Evolutionary conservation across 2,329 filamentous ascomycete species (phyloP).

Genomic region (Septoria petroselini): DNA sequence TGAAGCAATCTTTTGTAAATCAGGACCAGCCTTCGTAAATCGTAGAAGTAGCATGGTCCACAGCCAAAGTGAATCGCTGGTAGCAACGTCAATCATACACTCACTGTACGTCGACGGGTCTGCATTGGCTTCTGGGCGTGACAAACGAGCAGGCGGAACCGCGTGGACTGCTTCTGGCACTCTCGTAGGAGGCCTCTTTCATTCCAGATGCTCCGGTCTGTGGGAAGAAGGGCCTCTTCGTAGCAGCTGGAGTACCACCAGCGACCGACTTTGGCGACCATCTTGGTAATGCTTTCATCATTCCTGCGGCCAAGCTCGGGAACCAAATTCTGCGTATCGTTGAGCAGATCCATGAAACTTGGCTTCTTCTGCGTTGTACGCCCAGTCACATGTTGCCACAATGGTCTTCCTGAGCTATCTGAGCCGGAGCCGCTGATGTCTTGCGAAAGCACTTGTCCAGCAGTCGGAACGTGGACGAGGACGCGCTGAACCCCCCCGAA

Average conservation of each 20-base stretch:
- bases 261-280: slow-evolving; percentile 84
- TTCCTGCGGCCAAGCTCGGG: slow-evolving; percentile 41
- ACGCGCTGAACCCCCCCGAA: slow-evolving; percentile 73
- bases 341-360: neutral
- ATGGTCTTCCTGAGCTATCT: slow-evolving; percentile 19
- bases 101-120: slow-evolving; percentile 48
- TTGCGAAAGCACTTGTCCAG: slow-evolving; percentile 44
- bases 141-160: slow-evolving; percentile 85
- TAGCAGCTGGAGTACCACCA: slow-evolving; percentile 98
- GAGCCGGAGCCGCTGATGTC: slow-evolving; percentile 35
- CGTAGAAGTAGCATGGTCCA: neutral
- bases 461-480: slow-evolving; percentile 73
- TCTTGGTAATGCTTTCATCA: slow-evolving; percentile 84
- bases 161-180: slow-evolving; percentile 82
- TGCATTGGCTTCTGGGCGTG: slow-evolving; percentile 75
- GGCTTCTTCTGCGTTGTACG: neutral
- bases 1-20: slow-evolving; percentile 5
- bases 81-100: slow-evolving; percentile 39
- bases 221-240: slow-evolving; percentile 55
- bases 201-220: slow-evolving; percentile 69
- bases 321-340: neutral
- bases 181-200: slow-evolving; percentile 73
- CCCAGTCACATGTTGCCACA: slow-evolving; percentile 12
- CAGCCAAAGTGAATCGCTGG: too few species aligned
- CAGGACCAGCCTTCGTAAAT: slow-evolving; percentile 25